Evolutionary conservation across 257 asterid species (phyloP), one percentile per base, ranked within the genome.

Genomic region (Asclepias syriaca): DNA sequence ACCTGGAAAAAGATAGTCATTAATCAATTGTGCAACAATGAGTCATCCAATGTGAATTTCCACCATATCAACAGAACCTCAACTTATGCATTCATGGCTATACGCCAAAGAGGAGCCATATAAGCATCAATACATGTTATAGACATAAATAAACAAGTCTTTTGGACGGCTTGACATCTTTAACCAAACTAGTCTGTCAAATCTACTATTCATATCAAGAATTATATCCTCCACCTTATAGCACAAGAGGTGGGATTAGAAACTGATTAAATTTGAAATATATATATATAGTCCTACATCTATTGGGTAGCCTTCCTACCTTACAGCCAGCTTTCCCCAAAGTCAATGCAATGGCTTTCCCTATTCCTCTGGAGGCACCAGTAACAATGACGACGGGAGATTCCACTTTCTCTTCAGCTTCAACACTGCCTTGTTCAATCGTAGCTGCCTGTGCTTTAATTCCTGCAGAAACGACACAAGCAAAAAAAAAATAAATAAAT

Each of bases 291-390:
- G 16, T 37, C 16, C 13, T 34, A 1, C 22, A n/a, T 64, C 68
- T 18, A 37, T 64, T 37, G 15, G 15, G 27, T 64, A 32, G 22
- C 16, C 27, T n/a, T 11, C 32, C 22, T 63, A 95, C 98, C 99
- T 95, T 95, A 83, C 98, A 92, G 40, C 99, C 99, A 75, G 98
- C 91, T 80, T 86, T 95, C 16, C 98, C 99, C 57, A 95, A 84
- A 79, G 98, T 81, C 85, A 95, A 71, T 8, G 98, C 96, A 81
- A 95, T 84, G 58, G 98, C 95, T 86, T 80, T 95, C 16, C 99
- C 99, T 6, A 95, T 95, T 39, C 99, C 99, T 78, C 99, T 82
- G 64, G 99, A 94, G 55, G 98, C 98, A 69, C 99, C 99, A 63
- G 99, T 94, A 73, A 94, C 80, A 75, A 94, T 77, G 77, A 92